A percentile compares a stretch with the other conserved stretches of the same genome.
Evolutionary conservation across 169 alveolate genomes (phyloP).

Genomic region (Plasmodium gaboni): DNA sequence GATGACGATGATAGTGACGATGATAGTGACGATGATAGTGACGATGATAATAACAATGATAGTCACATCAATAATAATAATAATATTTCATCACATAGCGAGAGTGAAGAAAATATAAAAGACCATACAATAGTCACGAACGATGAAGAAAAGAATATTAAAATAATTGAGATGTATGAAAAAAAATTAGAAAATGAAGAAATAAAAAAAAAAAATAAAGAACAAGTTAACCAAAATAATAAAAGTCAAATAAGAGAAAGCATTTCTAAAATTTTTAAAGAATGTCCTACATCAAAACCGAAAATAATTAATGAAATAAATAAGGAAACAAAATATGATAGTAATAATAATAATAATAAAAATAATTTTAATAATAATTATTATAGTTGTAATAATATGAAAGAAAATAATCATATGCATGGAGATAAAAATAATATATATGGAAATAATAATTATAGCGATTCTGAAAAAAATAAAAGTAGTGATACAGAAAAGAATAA

Average conservation of each 20-base stretch:
- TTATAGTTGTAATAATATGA: not conserved
- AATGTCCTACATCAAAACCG: constrained; percentile 50
- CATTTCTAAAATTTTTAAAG: constrained; percentile 43
- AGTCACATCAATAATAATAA: too few relatives aligned
- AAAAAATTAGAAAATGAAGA: constrained; percentile 7
- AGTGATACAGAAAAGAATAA: constrained; percentile 12
- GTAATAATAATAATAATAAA: not conserved
- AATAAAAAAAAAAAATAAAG: not conserved
- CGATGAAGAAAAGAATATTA: constrained; percentile 1
- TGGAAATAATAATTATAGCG: not conserved
- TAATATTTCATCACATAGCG: not conserved
- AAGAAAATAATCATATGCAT: not conserved
- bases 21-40: not conserved
- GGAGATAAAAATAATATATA: too few relatives aligned
- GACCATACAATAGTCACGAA: not conserved
- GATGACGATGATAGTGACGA: not conserved
- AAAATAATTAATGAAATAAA: constrained; percentile 54
- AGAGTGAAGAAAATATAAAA: not conserved
- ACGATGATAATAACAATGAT: not conserved
- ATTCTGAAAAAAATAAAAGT: not conserved
- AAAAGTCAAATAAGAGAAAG: constrained; percentile 26
- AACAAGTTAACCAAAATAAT: not conserved
- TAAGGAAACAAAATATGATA: not conserved
- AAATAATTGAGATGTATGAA: constrained; percentile 15
- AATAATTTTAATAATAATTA: not conserved